Percentiles rank a stretch among this genome's conserved stretches.
phyloP scores from a whole-genome alignment of 1,284 basidiomycete species.

The Pisolithus thermaeus region DNA sequence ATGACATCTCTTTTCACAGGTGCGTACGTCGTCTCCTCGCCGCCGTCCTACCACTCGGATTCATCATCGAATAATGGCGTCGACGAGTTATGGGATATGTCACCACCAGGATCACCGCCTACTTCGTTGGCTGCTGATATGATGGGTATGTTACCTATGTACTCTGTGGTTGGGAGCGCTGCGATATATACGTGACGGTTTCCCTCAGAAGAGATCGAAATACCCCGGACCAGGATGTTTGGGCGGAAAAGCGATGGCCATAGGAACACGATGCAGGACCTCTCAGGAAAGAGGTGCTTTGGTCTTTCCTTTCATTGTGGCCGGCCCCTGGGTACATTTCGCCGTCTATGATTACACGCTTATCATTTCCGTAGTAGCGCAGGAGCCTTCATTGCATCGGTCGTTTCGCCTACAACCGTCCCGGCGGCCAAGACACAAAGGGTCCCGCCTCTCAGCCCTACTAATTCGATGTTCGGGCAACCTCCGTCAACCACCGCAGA shows the following conservation, averaged over 20 bases:
- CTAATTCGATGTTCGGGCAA: conserved; percentile 36
- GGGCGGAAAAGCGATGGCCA: conserved; percentile 17
- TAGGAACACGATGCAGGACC: conserved; percentile 1
- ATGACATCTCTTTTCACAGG: conserved; percentile 11
- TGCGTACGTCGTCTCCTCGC: conserved; percentile 24
- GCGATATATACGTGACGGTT: too few relatives aligned
- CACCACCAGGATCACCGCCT: conserved; percentile 29
- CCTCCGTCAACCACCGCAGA: conserved; percentile 24
- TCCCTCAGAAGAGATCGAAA: conserved; percentile 24
- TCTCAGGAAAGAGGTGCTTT: conserved; percentile 21
- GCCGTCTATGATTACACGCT: conserved; percentile 18
- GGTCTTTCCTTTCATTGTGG: conserved; percentile 6
- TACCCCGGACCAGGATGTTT: conserved; percentile 24
- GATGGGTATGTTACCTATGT: conserved; percentile 33
- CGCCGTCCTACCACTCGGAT: conserved; percentile 32
- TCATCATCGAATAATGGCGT: conserved; percentile 32
- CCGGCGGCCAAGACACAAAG: conserved; percentile 14
- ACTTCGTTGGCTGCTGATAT: conserved; percentile 32
- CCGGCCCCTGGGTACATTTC: conserved; percentile 4
- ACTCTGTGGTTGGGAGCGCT: too few relatives aligned
- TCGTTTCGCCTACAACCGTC: conserved; percentile 26
- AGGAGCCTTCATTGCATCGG: conserved; percentile 30
- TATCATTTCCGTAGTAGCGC: conserved; percentile 25
- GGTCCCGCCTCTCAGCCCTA: conserved; percentile 24
- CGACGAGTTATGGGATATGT: conserved; percentile 40